Evolutionary conservation across 768 basidiomycete species (phyloP), one percentile per base, ranked within the genome.

Genomic region (Kwoniella sp.): DNA sequence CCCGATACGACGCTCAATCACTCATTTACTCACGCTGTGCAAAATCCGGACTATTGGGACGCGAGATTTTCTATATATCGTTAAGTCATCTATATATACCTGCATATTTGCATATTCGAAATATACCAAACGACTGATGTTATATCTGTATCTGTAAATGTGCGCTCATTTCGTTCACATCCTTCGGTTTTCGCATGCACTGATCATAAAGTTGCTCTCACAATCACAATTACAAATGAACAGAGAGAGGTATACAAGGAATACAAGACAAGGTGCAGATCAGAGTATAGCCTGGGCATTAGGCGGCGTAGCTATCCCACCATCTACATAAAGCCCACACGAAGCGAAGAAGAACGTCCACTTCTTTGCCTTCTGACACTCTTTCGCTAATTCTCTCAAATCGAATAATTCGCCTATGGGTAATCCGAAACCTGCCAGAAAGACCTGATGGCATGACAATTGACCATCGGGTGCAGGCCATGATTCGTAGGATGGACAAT

Each of bases 311-410:
- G 71, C 71, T n/a, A 72, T 68, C 8, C 71, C 71, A 3, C 66
- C 65, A 6, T 64, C 44, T 19, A 72, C 52, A 26, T 69, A 56
- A 29, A 72, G 52, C 4, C 58, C 56, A 62, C 65, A 65, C 54
- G 62, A 64, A n/a, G 68, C 65, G n/a, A 72, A 65, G 48, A 72
- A 68, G 68, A 72, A 69, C 1, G 68, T 69, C 48, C 54, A 72
- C 56, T 57, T 63, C 8, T 65, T 59, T 21, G 48, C 37, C 33
- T 54, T 25, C 22, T 62, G 5, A 40, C 71, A 72, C 33, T 63
- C 48, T 36, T 61, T 33, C n/a, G 59, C 44, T 15, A 72, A 52
- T 50, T 62, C 60, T 0, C 66, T 40, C 8, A 72, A 53, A 51
- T 69, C 68, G 44, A 72, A 69, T 3, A 69, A 27, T 58, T 72